Conservation (phyloP, 495 filamentous ascomycete genomes). For the Aspergillus baeticus region DNA sequence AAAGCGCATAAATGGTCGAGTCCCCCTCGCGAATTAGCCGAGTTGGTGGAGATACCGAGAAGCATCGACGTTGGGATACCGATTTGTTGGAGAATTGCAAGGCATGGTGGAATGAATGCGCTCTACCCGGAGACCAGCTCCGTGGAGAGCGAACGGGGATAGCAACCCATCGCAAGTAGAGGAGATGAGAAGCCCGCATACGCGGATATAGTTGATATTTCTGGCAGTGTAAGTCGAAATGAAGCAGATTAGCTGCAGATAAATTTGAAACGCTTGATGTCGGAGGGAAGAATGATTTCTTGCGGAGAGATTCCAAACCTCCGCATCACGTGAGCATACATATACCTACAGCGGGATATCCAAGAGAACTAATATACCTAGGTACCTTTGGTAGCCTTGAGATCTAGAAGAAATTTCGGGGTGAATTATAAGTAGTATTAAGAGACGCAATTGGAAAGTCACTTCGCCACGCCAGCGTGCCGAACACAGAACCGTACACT, state of each 20-base stretch:
- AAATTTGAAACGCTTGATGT: background rate
- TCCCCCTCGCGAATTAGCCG: slow-evolving; percentile 33
- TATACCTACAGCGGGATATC: background rate
- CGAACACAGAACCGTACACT: slow-evolving; percentile 21
- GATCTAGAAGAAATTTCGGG: background rate
- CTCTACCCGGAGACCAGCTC: slow-evolving; percentile 12
- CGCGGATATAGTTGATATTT: slow-evolving; percentile 19
- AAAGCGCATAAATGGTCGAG: slow-evolving; percentile 87
- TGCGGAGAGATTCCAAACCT: background rate
- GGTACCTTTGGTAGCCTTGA: too few relatives aligned
- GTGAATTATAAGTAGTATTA: slow-evolving; percentile 4
- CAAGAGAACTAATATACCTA: too few relatives aligned
- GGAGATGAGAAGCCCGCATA: slow-evolving; percentile 32
- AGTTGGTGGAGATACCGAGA: slow-evolving; percentile 21
- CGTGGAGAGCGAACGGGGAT: slow-evolving; percentile 26
- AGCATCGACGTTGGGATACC: slow-evolving; percentile 18
- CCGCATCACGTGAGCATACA: slow-evolving; percentile 5
- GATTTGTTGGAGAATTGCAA: slow-evolving; percentile 1
- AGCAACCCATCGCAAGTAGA: slow-evolving; percentile 26
- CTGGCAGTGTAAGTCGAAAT: background rate
- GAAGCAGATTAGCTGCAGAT: background rate
- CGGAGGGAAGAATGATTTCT: background rate
- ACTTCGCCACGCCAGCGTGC: slow-evolving; percentile 30
- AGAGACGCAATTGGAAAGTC: background rate
- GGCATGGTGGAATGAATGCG: slow-evolving; percentile 15